phyloP scores from a whole-genome alignment of 2,329 filamentous ascomycete genomes.

The Ophiosphaerella herpotricha region DNA sequence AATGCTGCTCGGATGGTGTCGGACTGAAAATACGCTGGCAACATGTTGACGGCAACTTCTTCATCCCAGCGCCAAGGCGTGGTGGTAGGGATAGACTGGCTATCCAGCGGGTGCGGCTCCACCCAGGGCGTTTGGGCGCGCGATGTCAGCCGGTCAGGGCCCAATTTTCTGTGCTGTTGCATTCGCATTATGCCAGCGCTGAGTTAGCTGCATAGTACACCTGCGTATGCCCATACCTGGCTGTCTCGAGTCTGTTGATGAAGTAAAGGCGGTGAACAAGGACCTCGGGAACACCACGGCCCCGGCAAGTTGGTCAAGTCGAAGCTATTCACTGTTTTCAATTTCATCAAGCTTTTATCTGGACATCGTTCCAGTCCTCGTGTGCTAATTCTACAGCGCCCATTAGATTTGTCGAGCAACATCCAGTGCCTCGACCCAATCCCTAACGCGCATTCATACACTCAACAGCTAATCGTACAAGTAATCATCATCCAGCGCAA shows the following conservation, averaged over 20 bases:
- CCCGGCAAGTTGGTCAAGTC: background rate
- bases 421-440: conserved; percentile 33
- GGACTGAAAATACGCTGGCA: conserved; percentile 14
- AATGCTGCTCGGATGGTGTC: background rate
- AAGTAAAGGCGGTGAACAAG: conserved; percentile 18
- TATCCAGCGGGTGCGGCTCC: conserved; percentile 5
- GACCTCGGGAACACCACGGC: too few relatives aligned
- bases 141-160: conserved; percentile 23
- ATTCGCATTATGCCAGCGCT: conserved; percentile 15
- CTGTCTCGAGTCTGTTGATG: conserved; percentile 1
- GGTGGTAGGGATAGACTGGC: conserved; percentile 6
- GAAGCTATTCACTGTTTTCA: conserved; percentile 36
- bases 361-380: conserved; percentile 8
- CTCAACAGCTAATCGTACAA: conserved; percentile 36
- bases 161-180: conserved; percentile 23
- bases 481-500: conserved; percentile 8
- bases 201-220: conserved; percentile 14
- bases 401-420: conserved; percentile 29
- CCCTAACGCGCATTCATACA: conserved; percentile 23
- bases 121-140: conserved; percentile 15
- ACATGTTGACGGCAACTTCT: conserved; percentile 21
- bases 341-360: conserved; percentile 35
- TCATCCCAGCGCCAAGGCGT: conserved; percentile 18
- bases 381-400: conserved; percentile 13
- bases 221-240: too few relatives aligned